Evolutionary conservation across 257 asterid species (phyloP), one percentile per base, ranked within the genome.

Genomic region (Pogostemon cablin): DNA sequence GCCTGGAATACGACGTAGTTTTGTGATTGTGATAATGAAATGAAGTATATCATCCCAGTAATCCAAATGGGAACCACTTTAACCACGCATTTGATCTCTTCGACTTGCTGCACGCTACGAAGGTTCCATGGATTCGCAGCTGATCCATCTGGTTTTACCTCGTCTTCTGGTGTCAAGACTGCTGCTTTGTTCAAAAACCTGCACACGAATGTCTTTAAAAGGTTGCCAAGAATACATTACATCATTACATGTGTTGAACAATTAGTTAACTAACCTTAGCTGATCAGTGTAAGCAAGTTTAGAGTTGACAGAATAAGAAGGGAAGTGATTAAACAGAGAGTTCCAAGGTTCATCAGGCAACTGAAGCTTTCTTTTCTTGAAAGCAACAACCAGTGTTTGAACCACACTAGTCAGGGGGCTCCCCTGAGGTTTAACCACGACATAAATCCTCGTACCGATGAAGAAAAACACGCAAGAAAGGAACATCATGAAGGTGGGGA

Each of bases 181-280:
- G 86, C 86, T n/a, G 86, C 86, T 77, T 77, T 81, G 37, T 75
- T 79, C 3, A 84, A 62, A 17, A 53, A 84, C 80, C 88, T 84
- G 67, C 32, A 62, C 15, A 50, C 6, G n/a, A 15, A 1, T 10
- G 32, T 5, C 57, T 50, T 4, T 41, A 41, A 4, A 4, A 41
- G 44, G 44, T 41, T 4, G 7, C 44, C 44, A 25, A 25, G 32
- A 25, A 25, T 25, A 1, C 2, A 25, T 25, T 25, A 25, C 32
- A 25, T 25, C 32, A 50, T 25, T 0, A 11, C 7, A 50, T 11
- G 3, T 11, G 56, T 3, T 11, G 56, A 11, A 54, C 5, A 32
- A 3, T 53, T 2, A 25, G 8, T 57, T 42, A 8, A 67, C 67
- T 20, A 48, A 84, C 86, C 89, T 77, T 9, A 81, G 8, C 42